Base-by-base conservation (phyloP, 2,329 filamentous ascomycete species). In the Chaetomium strumarium region DNA sequence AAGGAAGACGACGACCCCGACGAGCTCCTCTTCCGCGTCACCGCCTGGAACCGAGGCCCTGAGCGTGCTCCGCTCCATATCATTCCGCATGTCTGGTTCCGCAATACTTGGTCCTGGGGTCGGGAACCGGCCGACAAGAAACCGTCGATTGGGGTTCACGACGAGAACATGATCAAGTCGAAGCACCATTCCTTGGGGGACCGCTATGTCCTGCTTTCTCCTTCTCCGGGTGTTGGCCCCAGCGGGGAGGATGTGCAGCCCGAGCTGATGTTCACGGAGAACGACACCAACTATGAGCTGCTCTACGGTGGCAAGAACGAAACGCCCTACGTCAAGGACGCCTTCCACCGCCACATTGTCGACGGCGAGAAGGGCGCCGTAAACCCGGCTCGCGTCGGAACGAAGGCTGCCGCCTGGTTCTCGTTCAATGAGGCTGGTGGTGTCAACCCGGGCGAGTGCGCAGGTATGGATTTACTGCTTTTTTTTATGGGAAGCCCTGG, bases 21-120 rank as follows among this genome's bases (percentile, higher is more conserved):
- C 29, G 90, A 96, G 72, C 75, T 97, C 12, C 76, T 95, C 30
- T 97, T 96, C 74, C 88, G 93, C 64, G 86, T 97, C 41, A 96
- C 92, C 11, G 92, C 91, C 41, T 97, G 93, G 86, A 97, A 97
- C 67, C 83, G 93, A 62, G 92, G 93, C 14, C 88, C 90, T 7
- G 89, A 96, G 49, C 83, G 89, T 13, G 92, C 93, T 13, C 91
- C 90, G 19, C 75, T 97, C 50, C 93, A 97, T 70, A 96, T 97
- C 64, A 75, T 96, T 40, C 92, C 92, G 9, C 93, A 97, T 55
- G 83, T 96, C 48, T 96, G 91, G 90, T 97, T 96, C 75, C 84
- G 92, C 59, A 97, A 97, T 69, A 96, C 91, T 3, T 97, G 93
- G 93, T 82, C 87, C 37, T 97, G 92, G 92, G 92, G 91, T 19